phyloP scores from a whole-genome alignment of 1,284 basidiomycete species.

The Ceratobasidium papillatum region DNA sequence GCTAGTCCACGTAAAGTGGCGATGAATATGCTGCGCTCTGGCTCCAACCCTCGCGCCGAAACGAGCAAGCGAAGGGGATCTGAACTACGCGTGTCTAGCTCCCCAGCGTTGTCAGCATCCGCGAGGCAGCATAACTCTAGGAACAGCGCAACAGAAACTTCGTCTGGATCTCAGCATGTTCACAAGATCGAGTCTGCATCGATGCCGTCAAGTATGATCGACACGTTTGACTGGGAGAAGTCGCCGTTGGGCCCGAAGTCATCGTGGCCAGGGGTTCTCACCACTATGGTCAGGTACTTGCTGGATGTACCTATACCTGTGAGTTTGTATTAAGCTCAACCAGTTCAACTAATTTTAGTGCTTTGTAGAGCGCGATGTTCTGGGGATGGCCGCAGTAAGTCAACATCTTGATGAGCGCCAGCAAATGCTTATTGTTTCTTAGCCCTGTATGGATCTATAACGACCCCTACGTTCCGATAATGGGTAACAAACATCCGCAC shows the following conservation, averaged over 20 bases:
- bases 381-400: slow-evolving; percentile 38
- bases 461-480: slow-evolving; percentile 42
- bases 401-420: not conserved
- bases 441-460: slow-evolving; percentile 42
- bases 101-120: not conserved
- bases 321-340: not conserved
- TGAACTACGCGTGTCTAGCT: not conserved
- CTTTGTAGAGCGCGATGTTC: slow-evolving; percentile 5
- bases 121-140: not conserved
- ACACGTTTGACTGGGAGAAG: slow-evolving; percentile 40
- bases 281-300: slow-evolving; percentile 16
- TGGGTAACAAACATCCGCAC: slow-evolving; percentile 41
- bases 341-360: no score
- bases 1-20: slow-evolving; percentile 5
- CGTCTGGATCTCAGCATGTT: not conserved
- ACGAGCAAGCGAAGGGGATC: not conserved
- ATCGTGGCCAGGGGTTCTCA: slow-evolving; percentile 39
- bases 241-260: slow-evolving; percentile 30
- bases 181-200: not conserved
- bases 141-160: not conserved
- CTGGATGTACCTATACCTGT: slow-evolving; percentile 40
- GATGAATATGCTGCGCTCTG: slow-evolving; percentile 16
- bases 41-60: not conserved
- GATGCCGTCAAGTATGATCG: slow-evolving; percentile 7
- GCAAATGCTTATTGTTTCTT: not conserved